Base-by-base conservation (phyloP, 768 basidiomycete species). In the Fomitopsis pulvina region DNA sequence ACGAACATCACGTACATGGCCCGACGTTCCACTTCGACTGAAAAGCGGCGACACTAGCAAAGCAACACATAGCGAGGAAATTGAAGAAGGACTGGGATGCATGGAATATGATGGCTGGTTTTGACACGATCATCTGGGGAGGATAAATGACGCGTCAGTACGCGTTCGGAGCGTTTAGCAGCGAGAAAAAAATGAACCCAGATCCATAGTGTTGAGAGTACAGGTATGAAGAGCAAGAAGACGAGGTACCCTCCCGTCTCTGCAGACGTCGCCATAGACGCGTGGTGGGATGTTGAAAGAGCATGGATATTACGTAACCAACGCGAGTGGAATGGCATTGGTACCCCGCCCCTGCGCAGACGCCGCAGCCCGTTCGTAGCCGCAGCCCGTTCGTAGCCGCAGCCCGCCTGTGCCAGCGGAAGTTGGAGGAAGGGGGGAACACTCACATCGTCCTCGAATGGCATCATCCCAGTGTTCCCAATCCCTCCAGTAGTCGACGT, bases 41-140 rank as follows among this genome's bases (percentile, higher is more conserved):
- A 66, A 95, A 97, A 20, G 74, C 71, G 0, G 93, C 93, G 3
- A 92, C 87, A 58, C 87, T 84, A 7, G 88, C 94, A 58, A 91
- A 92, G 62, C 91, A 94, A 41, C 85, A 86, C 81, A 95, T 86
- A 11, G 90, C 81, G 41, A 97, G 76, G 63, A 97, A 96, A 65
- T 87, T 85, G 81, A 95, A 92, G 75, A 97, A 93, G 47, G 81
- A 77, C 71, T 95, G 87, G 2, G 79, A 81, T 26, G 78, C 65
- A 63, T 87, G 81, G 62, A 83, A 82, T 48, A 90, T 74, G 62
- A 92, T 87, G 53, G 82, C 74, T 6, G 87, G 83, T 71, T 90
- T 91, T 21, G 87, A 84, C 41, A 92, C 80, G 58, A 92, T 91
- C 87, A 91, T 88, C 90, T 92, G 57, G 18, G 57, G 27, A 16